Percentiles rank a stretch among this genome's conserved stretches.
Evolutionary conservation across 179 eudicot genomes (phyloP).

Genomic region (Beta macrorhiza): DNA sequence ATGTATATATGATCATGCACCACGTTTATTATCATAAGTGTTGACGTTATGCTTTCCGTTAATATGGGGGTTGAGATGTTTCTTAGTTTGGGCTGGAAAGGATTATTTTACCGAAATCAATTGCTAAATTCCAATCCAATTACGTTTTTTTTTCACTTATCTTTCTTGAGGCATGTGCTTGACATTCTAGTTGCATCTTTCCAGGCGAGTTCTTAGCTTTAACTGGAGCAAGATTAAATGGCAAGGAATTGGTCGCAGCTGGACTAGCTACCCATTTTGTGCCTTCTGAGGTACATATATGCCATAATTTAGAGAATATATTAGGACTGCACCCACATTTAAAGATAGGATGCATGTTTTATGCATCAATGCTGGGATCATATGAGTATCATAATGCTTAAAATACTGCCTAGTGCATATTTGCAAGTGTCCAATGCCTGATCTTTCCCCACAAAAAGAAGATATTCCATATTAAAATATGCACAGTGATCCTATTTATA

Average conservation of each 20-base stretch:
- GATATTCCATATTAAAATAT: background rate
- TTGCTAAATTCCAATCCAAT: background rate
- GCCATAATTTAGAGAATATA: background rate
- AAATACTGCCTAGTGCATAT: background rate
- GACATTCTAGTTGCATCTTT: conserved; percentile 12
- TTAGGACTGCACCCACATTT: background rate
- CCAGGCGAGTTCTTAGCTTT: conserved; percentile 90
- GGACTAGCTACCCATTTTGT: conserved; percentile 93
- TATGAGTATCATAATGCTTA: background rate
- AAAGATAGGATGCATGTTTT: background rate
- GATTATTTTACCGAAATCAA: background rate
- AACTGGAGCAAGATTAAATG: conserved; percentile 81
- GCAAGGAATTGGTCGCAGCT: conserved; percentile 74
- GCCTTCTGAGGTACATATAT: conserved; percentile 67
- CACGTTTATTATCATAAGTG: background rate
- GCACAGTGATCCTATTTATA: background rate
- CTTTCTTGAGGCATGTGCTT: conserved; percentile 11
- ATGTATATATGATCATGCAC: background rate
- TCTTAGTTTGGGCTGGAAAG: background rate
- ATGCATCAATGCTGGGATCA: background rate
- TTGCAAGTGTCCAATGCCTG: background rate
- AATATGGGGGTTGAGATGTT: background rate
- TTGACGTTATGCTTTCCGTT: background rate
- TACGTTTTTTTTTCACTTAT: background rate
- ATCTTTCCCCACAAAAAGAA: background rate